A percentile compares a stretch with the other conserved stretches of the same genome.
Conservation (phyloP, 2,329 filamentous ascomycete species). For the Penicillium sp. region DNA sequence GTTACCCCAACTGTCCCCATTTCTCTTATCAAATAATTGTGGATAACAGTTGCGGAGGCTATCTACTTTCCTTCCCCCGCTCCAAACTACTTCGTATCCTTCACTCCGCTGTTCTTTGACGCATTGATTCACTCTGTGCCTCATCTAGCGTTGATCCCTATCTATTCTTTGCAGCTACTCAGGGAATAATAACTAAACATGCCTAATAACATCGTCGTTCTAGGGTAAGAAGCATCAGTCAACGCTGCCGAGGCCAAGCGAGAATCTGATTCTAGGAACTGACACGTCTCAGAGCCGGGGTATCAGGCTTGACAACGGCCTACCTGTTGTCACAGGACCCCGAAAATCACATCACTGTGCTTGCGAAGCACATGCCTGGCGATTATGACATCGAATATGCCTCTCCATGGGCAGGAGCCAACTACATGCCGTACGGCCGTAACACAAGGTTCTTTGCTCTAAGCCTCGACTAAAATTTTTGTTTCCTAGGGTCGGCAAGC, state of each 20-base stretch:
- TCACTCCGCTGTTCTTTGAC: not conserved
- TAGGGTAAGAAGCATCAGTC: conserved; percentile 34
- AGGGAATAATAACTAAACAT: conserved; percentile 22
- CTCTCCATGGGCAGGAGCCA: conserved; percentile 86
- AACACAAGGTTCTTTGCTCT: not conserved
- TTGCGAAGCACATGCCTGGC: conserved; percentile 89
- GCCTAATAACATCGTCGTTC: conserved; percentile 44
- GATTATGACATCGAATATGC: conserved; percentile 92
- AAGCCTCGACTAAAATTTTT: not conserved
- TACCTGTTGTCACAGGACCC: conserved; percentile 61
- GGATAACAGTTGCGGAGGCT: conserved; percentile 11
- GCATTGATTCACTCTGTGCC: not conserved
- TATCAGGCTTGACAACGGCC: conserved; percentile 67
- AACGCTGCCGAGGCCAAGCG: conserved; percentile 3
- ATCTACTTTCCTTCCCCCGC: conserved; percentile 19
- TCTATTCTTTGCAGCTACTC: too few species aligned
- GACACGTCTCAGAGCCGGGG: conserved; percentile 57
- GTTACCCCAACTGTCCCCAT: conserved; percentile 14
- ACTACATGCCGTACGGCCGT: conserved; percentile 67
- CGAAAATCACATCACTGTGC: conserved; percentile 65
- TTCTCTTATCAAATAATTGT: conserved; percentile 20
- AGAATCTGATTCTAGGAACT: not conserved
- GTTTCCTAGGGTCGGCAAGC: conserved; percentile 39
- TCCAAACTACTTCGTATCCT: not conserved
- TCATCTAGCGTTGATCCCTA: not conserved